Evolutionary conservation across 192 early-diverging fungal species (phyloP).

Genomic region (Backusella liffmaniae): DNA sequence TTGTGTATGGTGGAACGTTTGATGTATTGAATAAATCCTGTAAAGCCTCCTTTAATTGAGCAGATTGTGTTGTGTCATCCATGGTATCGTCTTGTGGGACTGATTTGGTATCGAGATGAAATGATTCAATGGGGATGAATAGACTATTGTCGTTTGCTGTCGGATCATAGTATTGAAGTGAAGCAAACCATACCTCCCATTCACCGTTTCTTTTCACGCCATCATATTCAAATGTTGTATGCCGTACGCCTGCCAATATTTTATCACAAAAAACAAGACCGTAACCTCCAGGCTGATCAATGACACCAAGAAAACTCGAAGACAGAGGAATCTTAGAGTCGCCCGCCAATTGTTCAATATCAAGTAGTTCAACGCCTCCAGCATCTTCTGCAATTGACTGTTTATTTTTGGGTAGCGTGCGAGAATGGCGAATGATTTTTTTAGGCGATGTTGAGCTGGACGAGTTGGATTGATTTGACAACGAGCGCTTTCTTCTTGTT

Average conservation of each 20-base stretch:
- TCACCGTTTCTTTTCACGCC: neutral
- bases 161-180: constrained; percentile 28
- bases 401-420: neutral
- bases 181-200: constrained; percentile 32
- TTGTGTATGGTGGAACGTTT: neutral
- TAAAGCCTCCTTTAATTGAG: neutral
- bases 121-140: constrained; percentile 11
- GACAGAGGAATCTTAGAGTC: constrained; percentile 15
- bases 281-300: constrained; percentile 20
- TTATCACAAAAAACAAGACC: constrained; percentile 27
- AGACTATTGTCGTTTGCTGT: neutral
- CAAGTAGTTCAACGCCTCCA: constrained; percentile 9
- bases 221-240: neutral
- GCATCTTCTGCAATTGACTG: neutral
- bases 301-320: constrained; percentile 22
- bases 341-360: constrained; percentile 35
- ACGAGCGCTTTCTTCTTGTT: neutral
- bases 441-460: neutral
- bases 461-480: neutral
- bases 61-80: neutral
- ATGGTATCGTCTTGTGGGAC: neutral
- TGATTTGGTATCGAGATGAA: constrained; percentile 3
- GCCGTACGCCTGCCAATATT: constrained; percentile 32
- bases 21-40: neutral
- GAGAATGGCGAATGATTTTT: neutral